These are phyloP conservation scores for Wickerhamiella azyma DNA, from an alignment of 805 yeast genomes.

Conservation along the genomic window DNA sequence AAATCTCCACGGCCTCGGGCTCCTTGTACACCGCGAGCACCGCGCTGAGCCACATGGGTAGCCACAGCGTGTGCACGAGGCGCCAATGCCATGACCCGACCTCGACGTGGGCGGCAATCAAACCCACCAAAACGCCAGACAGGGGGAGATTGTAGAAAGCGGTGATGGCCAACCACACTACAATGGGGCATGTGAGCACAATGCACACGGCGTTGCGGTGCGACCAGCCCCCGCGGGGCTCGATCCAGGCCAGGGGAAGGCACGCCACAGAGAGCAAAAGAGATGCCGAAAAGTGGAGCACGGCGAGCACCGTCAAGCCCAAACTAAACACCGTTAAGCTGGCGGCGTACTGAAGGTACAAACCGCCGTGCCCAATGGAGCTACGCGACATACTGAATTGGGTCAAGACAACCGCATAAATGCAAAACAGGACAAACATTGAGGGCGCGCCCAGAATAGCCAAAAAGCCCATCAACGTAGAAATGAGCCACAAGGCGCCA, in stretches of 20 bases:
- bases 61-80: conserved; percentile 60
- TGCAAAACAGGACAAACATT: not conserved
- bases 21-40: conserved; percentile 1
- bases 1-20: conserved; percentile 1
- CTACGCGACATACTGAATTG: conserved; percentile 1
- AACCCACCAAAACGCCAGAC: conserved; percentile 34
- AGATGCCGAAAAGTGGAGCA: conserved; percentile 75
- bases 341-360: conserved; percentile 21
- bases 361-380: conserved; percentile 1
- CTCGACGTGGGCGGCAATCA: conserved; percentile 51
- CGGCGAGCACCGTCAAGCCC: conserved; percentile 56
- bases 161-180: conserved; percentile 25
- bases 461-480: not conserved
- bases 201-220: conserved; percentile 19
- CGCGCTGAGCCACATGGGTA: conserved; percentile 58
- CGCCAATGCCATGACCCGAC: conserved; percentile 81
- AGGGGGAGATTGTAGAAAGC: conserved; percentile 25
- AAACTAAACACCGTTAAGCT: conserved; percentile 53
- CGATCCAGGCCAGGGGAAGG: conserved; percentile 58
- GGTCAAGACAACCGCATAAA: not conserved
- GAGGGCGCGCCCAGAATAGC: conserved; percentile 1
- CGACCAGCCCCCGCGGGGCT: conserved; percentile 20
- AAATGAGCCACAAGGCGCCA: conserved; percentile 16
- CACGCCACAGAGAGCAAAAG: conserved; percentile 54
- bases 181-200: conserved; percentile 34